phyloP scores from a whole-genome alignment of 2,329 filamentous ascomycete genomes.

The Delphinella strobiligena region DNA sequence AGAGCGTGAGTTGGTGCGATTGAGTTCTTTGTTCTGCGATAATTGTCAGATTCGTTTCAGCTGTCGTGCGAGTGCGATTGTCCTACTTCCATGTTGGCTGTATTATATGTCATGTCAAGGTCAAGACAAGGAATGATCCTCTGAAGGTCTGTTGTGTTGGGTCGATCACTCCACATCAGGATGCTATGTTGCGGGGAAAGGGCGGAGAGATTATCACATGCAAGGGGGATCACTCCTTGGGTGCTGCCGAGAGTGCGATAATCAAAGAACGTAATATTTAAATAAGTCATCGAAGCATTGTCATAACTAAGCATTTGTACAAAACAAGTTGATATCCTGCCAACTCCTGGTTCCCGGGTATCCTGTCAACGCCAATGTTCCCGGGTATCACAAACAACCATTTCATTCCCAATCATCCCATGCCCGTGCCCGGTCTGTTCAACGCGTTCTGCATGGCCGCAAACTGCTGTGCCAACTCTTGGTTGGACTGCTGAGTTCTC shows the following conservation, averaged over 20 bases:
- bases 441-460: slow-evolving; percentile 20
- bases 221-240: no score
- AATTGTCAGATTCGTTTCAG: neutral
- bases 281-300: no score
- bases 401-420: no score
- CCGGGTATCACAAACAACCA: no score
- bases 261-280: no score
- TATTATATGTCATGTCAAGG: neutral
- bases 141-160: neutral
- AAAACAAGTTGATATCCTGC: no score
- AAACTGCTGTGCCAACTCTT: slow-evolving; percentile 16
- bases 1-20: slow-evolving; percentile 13
- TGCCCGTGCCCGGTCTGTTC: slow-evolving; percentile 8
- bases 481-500: slow-evolving; percentile 1
- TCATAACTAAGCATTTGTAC: no score
- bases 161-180: neutral
- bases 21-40: neutral
- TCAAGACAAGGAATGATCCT: neutral
- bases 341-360: no score
- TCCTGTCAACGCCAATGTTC: no score
- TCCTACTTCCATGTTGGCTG: neutral
- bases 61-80: neutral
- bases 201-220: no score
- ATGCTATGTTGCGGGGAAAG: no score
- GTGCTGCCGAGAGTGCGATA: no score